Evolutionary conservation across 257 asterid genomes (phyloP).

Genomic region (Salvia miltiorrhiza): DNA sequence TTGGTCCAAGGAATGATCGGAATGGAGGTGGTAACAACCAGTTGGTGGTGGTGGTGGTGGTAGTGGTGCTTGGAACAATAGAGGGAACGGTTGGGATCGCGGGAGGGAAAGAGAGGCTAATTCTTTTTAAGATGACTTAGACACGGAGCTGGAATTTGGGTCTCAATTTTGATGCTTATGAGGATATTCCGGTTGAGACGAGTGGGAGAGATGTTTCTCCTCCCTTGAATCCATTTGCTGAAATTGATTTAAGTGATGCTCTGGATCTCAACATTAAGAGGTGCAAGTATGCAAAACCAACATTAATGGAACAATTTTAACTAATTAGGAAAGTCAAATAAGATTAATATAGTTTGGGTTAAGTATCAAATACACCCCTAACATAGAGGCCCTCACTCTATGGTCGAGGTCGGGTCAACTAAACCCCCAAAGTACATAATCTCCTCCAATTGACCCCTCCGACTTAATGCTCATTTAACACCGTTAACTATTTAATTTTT

Average conservation of each 20-base stretch:
- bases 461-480: too few species aligned
- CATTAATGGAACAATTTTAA: too few species aligned
- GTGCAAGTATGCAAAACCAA: slow-evolving; percentile 46
- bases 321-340: too few species aligned
- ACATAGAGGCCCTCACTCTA: too few species aligned
- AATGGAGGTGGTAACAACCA: slow-evolving; percentile 24
- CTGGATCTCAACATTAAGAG: slow-evolving; percentile 38
- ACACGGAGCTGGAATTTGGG: slow-evolving; percentile 25
- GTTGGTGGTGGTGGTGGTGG: slow-evolving; percentile 24
- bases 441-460: too few species aligned
- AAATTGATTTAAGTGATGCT: slow-evolving; percentile 46
- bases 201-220: slow-evolving; percentile 38
- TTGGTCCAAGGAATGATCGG: slow-evolving; percentile 38
- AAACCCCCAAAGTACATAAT: too few species aligned
- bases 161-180: slow-evolving; percentile 44
- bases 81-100: slow-evolving; percentile 42
- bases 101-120: slow-evolving; percentile 48
- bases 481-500: too few species aligned
- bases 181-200: slow-evolving; percentile 46
- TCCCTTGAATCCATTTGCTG: too few species aligned
- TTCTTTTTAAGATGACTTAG: slow-evolving; percentile 32
- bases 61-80: slow-evolving; percentile 40
- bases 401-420: too few species aligned
- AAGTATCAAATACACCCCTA: too few species aligned
- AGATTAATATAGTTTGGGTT: too few species aligned